These are phyloP conservation scores for Pythium coloratum DNA, from an alignment of 352 stramenopile genomes.

Conservation along the genomic window DNA sequence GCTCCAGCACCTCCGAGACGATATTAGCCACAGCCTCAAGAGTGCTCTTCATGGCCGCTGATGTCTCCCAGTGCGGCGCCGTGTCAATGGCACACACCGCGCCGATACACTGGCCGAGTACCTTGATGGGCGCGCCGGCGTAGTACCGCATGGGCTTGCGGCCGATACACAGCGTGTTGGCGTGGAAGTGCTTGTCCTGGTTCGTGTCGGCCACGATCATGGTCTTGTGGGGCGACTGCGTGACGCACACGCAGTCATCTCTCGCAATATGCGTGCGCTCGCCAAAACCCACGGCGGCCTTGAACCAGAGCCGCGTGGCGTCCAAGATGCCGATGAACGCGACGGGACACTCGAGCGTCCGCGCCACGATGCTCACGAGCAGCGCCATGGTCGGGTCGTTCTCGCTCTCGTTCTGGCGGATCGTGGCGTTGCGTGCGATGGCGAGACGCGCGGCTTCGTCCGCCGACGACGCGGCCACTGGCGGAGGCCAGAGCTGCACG, in stretches of 20 bases:
- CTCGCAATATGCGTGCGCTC: slow-evolving; percentile 52
- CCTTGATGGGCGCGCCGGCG: slow-evolving; percentile 55
- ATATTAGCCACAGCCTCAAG: slow-evolving; percentile 79
- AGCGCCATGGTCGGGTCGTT: slow-evolving; percentile 75
- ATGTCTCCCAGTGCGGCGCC: slow-evolving; percentile 46
- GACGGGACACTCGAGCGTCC: slow-evolving; percentile 62
- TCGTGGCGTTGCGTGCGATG: slow-evolving; percentile 52
- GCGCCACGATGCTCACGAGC: slow-evolving; percentile 66
- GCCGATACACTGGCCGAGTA: slow-evolving; percentile 62
- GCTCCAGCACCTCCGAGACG: slow-evolving; percentile 79
- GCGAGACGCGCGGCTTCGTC: slow-evolving; percentile 50
- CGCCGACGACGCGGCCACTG: slow-evolving; percentile 30
- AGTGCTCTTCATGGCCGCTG: slow-evolving; percentile 59
- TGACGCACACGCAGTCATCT: slow-evolving; percentile 56
- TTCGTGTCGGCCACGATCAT: slow-evolving; percentile 68
- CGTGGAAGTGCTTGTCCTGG: slow-evolving; percentile 69
- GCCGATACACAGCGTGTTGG: slow-evolving; percentile 44
- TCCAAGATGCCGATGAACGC: slow-evolving; percentile 73
- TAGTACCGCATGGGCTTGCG: slow-evolving; percentile 59
- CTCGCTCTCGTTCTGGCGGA: slow-evolving; percentile 37
- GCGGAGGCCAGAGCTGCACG: slow-evolving; percentile 65
- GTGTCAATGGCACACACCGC: slow-evolving; percentile 68
- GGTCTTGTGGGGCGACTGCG: slow-evolving; percentile 37
- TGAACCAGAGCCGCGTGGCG: slow-evolving; percentile 56
- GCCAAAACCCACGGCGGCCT: slow-evolving; percentile 60